phyloP scores from a whole-genome alignment of 768 basidiomycete genomes.

The Amanita thiersii region DNA sequence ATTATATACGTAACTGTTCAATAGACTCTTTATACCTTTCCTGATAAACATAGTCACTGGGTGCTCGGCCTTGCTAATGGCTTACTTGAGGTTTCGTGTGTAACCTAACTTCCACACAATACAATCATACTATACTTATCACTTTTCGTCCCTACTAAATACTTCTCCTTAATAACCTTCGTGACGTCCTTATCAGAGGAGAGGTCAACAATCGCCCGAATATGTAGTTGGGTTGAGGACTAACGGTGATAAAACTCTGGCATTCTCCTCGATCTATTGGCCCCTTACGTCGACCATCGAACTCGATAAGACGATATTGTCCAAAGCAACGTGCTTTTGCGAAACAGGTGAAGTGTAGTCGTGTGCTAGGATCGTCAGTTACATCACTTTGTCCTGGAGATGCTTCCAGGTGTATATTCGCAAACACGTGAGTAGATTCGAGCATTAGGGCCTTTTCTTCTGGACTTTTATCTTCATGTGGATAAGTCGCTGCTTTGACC shows the following conservation, averaged over 20 bases:
- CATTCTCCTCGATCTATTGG: conserved; percentile 63
- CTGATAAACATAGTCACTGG: conserved; percentile 59
- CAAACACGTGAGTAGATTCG: conserved; percentile 68
- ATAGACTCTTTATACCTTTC: no score
- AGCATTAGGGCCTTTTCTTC: conserved; percentile 68
- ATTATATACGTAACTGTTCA: no score
- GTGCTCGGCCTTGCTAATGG: conserved; percentile 81
- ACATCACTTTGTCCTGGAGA: conserved; percentile 60
- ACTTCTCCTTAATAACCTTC: neutral
- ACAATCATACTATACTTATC: neutral
- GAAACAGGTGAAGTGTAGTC: conserved; percentile 86
- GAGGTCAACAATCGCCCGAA: neutral
- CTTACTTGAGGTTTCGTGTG: conserved; percentile 69
- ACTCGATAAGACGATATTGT: conserved; percentile 46
- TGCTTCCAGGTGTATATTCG: conserved; percentile 67
- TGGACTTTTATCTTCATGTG: conserved; percentile 50
- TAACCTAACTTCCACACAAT: conserved; percentile 14
- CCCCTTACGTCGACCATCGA: conserved; percentile 63
- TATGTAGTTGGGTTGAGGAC: conserved; percentile 6
- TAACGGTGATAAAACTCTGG: conserved; percentile 39
- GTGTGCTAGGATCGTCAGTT: conserved; percentile 55
- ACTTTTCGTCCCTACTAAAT: neutral
- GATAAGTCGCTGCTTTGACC: neutral
- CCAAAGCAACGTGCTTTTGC: conserved; percentile 51
- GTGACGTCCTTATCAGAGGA: neutral